These are phyloP conservation scores for Ophiostoma perfectum DNA, from an alignment of 2,329 filamentous ascomycete species.

Conservation along the genomic window DNA sequence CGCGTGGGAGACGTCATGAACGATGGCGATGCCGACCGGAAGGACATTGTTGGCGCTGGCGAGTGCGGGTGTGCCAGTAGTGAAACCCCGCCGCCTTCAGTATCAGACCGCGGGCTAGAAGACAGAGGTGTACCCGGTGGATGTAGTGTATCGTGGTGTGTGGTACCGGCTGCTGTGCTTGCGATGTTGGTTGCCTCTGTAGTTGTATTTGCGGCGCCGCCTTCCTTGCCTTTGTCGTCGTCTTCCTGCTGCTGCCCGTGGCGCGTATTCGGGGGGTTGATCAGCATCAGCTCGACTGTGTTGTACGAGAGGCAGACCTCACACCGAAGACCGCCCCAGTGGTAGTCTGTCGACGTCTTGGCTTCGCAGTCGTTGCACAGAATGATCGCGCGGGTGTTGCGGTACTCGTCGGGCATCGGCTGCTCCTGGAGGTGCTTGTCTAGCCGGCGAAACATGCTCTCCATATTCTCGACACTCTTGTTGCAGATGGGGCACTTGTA, in stretches of 20 bases:
- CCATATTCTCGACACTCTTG: slow-evolving; percentile 97
- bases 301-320: slow-evolving; percentile 66
- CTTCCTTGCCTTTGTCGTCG: background rate
- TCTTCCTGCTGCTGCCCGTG: slow-evolving; percentile 21
- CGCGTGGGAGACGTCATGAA: slow-evolving; percentile 22
- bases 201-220: background rate
- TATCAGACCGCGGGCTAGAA: slow-evolving; percentile 13
- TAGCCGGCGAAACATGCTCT: slow-evolving; percentile 84
- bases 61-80: slow-evolving; percentile 10
- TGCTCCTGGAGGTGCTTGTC: slow-evolving; percentile 82
- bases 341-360: slow-evolving; percentile 79
- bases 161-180: background rate
- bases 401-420: slow-evolving; percentile 84
- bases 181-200: background rate
- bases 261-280: slow-evolving; percentile 45
- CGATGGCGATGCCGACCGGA: slow-evolving; percentile 39
- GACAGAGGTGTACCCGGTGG: slow-evolving; percentile 8
- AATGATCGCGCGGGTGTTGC: slow-evolving; percentile 72
- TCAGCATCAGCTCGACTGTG: slow-evolving; percentile 54
- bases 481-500: slow-evolving; percentile 97
- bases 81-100: slow-evolving; percentile 10
- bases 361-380: slow-evolving; percentile 93
- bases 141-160: slow-evolving; percentile 1
- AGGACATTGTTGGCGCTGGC: slow-evolving; percentile 31
- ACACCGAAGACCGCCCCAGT: slow-evolving; percentile 93